Base-by-base conservation (phyloP, 441 rosid genomes). In the Populus hybrid region DNA sequence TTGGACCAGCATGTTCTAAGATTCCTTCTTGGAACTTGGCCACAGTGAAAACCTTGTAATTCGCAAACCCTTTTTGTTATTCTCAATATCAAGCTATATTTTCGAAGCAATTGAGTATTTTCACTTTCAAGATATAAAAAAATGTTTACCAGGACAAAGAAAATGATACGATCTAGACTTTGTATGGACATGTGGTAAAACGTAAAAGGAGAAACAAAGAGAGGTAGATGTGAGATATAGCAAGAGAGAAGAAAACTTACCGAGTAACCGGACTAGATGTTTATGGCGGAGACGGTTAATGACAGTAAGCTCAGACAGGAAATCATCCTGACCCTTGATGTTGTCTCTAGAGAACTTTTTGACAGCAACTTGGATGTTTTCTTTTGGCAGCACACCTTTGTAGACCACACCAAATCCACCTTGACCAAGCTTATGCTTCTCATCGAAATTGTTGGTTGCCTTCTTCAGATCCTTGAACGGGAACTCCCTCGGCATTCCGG, bases 201-300 rank as follows among this genome's bases (percentile, higher is more conserved):
- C 1, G 68, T 21, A 26, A 11, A 66, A 11, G 24, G 24, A 66
- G 28, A 26, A 66, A 67, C 23, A 67, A 67, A 5, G 34, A 32
- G 59, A 30, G n/a, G 14, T 11, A 38, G 1, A 32, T 7, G 1
- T n/a, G 61, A 9, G 35, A 63, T 3, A 4, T 23, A 30, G 7
- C 19, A 42, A 19, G 21, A 8, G 40, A 63, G 36, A 23, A 24
- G 38, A 14, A 14, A 9, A 40, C 34, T 73, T 80, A 88, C 92
- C 92, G 2, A 86, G 84, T 50, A 87, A 79, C 18, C 79, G 85
- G 73, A 88, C 88, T 18, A 88, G 88, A 77, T 88, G 89, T 66
- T 83, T 87, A 76, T 88, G 91, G 73, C 88, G 91, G 66, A 90
- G 84, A 9, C 89, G 85, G 80, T 87, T 88, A 68, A 90, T 90